phyloP scores from a whole-genome alignment of 225 moss, liverwort and hornwort species.

The Sphagnum tenellum region DNA sequence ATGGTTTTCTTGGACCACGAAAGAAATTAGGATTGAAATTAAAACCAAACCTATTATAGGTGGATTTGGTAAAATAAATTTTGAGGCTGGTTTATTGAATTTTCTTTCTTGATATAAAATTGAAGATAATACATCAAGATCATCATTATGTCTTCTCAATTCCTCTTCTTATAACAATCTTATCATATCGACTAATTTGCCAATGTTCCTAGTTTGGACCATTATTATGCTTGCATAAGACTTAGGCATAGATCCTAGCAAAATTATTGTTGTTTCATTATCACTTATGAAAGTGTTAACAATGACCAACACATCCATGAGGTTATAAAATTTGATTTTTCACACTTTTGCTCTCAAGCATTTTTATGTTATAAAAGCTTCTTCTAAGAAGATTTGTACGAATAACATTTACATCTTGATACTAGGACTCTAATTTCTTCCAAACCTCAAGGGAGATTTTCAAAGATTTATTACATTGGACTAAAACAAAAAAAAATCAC shows the following conservation, averaged over 20 bases:
- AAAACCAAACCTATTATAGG: neutral
- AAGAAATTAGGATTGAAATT: neutral
- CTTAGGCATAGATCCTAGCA: neutral
- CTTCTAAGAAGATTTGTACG: neutral
- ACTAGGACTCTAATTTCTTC: neutral
- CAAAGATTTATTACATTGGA: neutral
- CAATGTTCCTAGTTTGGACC: neutral
- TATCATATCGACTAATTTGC: neutral
- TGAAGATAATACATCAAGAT: neutral
- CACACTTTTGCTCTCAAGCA: neutral
- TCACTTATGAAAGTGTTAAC: neutral
- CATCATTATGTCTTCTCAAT: neutral
- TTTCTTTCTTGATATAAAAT: neutral
- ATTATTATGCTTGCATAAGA: neutral
- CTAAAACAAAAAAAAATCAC: no score
- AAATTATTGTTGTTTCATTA: neutral
- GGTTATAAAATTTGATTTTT: neutral
- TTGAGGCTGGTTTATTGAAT: neutral
- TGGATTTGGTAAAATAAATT: neutral
- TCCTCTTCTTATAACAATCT: neutral
- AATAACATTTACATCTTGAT: neutral
- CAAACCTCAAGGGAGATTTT: neutral
- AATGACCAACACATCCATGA: neutral
- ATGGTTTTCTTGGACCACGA: neutral
- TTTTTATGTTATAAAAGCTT: neutral